These are phyloP conservation scores for Coemansia sp. DNA, from an alignment of 192 early-diverging fungal genomes.

Conservation along the genomic window DNA sequence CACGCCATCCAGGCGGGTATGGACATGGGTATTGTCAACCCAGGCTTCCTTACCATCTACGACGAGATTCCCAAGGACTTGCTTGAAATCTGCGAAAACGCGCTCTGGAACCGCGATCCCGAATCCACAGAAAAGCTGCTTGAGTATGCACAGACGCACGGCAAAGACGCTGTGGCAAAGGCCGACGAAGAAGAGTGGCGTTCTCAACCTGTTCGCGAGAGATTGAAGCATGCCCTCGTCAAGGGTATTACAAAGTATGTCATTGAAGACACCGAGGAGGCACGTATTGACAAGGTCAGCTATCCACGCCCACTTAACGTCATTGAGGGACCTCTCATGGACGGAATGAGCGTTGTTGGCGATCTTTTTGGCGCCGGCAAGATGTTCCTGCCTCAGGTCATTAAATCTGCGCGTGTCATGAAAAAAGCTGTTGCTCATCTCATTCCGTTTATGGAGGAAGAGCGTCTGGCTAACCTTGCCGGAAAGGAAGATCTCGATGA, in stretches of 20 bases:
- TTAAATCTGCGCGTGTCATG: constrained; percentile 96
- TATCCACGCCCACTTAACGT: constrained; percentile 92
- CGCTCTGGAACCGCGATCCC: constrained; percentile 88
- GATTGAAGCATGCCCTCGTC: constrained; percentile 81
- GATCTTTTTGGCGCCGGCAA: constrained; percentile 93
- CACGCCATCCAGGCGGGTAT: constrained; percentile 81
- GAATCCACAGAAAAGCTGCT: constrained; percentile 94
- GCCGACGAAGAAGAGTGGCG: constrained; percentile 88
- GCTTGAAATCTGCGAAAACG: constrained; percentile 87
- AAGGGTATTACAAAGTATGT: constrained; percentile 95
- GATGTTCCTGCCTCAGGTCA: constrained; percentile 99
- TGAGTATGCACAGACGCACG: constrained; percentile 79
- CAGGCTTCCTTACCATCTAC: constrained; percentile 93
- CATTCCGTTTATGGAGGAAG: constrained; percentile 91
- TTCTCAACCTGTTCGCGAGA: constrained; percentile 61
- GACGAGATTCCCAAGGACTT: constrained; percentile 96
- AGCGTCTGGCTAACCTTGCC: constrained; percentile 75
- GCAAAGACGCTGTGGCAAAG: constrained; percentile 64
- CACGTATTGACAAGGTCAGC: constrained; percentile 64
- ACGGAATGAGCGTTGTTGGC: constrained; percentile 90
- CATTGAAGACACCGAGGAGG: constrained; percentile 92
- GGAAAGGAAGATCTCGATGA: constrained; percentile 52
- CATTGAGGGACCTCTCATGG: constrained; percentile 95
- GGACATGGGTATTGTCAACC: constrained; percentile 99
- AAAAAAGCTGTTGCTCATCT: constrained; percentile 96